A percentile compares a stretch with the other conserved stretches of the same genome.
These are phyloP conservation scores for Cercospora sp. DNA, from an alignment of 2,329 filamentous ascomycete species.

Conservation along the genomic window DNA sequence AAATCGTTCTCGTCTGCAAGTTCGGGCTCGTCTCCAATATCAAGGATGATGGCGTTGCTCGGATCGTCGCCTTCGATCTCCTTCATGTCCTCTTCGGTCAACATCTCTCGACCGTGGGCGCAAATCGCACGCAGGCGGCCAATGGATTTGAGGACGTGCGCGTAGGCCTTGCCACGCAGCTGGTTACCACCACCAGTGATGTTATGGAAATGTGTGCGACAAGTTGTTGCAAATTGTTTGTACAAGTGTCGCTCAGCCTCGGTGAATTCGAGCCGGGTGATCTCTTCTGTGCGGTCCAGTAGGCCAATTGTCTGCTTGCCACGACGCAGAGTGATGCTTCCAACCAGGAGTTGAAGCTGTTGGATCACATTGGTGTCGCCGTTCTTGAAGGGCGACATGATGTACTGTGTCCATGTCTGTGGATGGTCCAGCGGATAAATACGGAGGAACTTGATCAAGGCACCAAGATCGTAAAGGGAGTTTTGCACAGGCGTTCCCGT, in stretches of 20 bases:
- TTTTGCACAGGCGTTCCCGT: constrained; percentile 97
- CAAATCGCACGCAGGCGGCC: constrained; percentile 85
- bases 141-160: constrained; percentile 89
- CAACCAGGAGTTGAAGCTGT: constrained; percentile 83
- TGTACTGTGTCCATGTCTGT: constrained; percentile 72
- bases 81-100: constrained; percentile 79
- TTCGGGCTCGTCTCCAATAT: constrained; percentile 71
- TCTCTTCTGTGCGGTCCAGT: constrained; percentile 69
- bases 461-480: constrained; percentile 82
- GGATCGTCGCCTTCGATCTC: constrained; percentile 68
- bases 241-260: constrained; percentile 75
- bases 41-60: constrained; percentile 82
- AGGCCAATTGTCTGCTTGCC: constrained; percentile 89
- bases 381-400: constrained; percentile 81
- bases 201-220: constrained; percentile 74
- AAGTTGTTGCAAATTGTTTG: constrained; percentile 79
- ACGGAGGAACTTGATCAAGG: constrained; percentile 80
- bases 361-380: constrained; percentile 81
- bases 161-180: constrained; percentile 73
- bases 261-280: constrained; percentile 74
- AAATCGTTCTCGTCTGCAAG: constrained; percentile 57
- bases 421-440: constrained; percentile 82
- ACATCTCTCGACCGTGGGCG: constrained; percentile 88
- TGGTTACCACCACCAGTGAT: constrained; percentile 62
- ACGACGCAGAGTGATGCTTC: constrained; percentile 89